Conservation (phyloP, 176 grass and related monocot species). For the Phragmites australis region DNA sequence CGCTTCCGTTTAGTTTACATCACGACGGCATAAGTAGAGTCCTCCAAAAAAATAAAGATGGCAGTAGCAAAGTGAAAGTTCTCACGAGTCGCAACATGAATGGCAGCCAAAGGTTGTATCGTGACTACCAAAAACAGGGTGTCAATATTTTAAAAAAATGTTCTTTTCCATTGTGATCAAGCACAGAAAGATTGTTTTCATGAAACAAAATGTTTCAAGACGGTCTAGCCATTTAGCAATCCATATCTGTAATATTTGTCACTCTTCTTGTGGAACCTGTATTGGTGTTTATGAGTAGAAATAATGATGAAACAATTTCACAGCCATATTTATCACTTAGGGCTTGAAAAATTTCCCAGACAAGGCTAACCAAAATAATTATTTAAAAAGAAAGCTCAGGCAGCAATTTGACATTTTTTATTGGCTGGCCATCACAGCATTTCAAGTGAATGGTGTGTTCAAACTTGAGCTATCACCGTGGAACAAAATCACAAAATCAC, state of each 20-base stretch:
- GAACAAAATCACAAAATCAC: slow-evolving; percentile 44
- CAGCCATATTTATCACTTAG: slow-evolving; percentile 39
- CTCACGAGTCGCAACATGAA: background rate
- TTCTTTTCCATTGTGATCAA: background rate
- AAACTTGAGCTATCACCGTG: slow-evolving; percentile 31
- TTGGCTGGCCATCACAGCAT: slow-evolving; percentile 51
- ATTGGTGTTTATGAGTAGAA: slow-evolving; percentile 6
- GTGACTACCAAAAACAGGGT: background rate
- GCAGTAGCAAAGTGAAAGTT: background rate
- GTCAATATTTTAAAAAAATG: background rate
- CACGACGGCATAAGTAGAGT: background rate
- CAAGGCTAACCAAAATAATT: slow-evolving; percentile 15
- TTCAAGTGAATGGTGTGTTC: slow-evolving; percentile 22
- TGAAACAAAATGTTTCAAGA: background rate
- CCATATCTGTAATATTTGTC: background rate
- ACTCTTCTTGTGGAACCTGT: background rate
- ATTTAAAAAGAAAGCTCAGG: slow-evolving; percentile 44
- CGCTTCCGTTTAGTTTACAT: background rate
- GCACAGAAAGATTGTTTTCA: background rate
- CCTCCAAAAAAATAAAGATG: too few relatives aligned
- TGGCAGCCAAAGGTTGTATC: background rate
- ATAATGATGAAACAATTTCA: background rate
- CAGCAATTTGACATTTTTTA: slow-evolving; percentile 35
- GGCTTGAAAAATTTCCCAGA: background rate
- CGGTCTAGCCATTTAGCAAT: background rate